Evolutionary conservation across 352 stramenopile species (phyloP).

Genomic region (Pythium phragmitis): DNA sequence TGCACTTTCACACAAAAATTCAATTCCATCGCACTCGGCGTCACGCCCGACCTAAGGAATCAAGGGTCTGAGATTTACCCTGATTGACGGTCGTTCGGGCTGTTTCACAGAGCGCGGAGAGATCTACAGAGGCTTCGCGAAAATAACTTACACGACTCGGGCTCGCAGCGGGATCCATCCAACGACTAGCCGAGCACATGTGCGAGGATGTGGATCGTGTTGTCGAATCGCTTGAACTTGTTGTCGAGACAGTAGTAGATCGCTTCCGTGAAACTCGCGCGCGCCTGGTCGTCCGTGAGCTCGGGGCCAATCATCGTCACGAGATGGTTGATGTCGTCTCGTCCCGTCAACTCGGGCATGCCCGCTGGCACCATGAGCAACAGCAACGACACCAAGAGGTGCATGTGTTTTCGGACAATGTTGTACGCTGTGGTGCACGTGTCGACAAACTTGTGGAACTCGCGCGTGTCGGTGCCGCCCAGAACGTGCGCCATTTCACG

Average conservation of each 20-base stretch:
- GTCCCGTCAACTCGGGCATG: conserved; percentile 80
- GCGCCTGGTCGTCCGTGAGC: conserved; percentile 62
- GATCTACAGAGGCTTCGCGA: conserved; percentile 11
- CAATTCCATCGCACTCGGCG: neutral
- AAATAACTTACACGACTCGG: conserved; percentile 24
- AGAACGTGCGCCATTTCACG: conserved; percentile 87
- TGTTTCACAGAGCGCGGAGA: neutral
- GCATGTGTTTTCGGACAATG: conserved; percentile 84
- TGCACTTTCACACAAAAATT: conserved; percentile 5
- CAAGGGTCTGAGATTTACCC: neutral
- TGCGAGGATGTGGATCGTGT: conserved; percentile 79
- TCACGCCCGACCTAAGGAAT: neutral
- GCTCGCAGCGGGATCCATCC: neutral
- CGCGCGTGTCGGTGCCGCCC: conserved; percentile 67
- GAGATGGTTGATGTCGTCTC: conserved; percentile 86
- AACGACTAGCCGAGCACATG: conserved; percentile 42
- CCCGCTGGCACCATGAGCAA: conserved; percentile 86
- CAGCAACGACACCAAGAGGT: conserved; percentile 80
- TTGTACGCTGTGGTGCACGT: conserved; percentile 75
- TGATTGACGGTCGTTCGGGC: neutral
- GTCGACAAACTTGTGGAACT: conserved; percentile 73
- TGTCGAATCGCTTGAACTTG: conserved; percentile 88
- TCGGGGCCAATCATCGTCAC: conserved; percentile 73
- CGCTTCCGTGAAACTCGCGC: conserved; percentile 67
- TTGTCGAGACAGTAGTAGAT: conserved; percentile 83